Evolutionary conservation across 495 filamentous ascomycete genomes (phyloP).

Genomic region (Penicillium bovifimosum): DNA sequence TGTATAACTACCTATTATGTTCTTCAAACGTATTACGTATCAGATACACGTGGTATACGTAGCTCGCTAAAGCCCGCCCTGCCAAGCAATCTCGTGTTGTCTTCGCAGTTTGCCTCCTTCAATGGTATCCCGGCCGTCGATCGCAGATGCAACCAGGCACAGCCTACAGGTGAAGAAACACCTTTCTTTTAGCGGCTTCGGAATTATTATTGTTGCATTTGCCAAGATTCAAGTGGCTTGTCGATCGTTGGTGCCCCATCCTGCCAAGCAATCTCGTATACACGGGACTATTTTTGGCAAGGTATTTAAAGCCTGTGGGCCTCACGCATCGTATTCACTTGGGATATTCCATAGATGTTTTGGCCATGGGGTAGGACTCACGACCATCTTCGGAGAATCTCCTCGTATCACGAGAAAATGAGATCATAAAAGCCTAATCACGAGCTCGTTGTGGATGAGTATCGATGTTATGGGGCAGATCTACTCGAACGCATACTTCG

Average conservation of each 20-base stretch:
- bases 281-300: constrained; percentile 10
- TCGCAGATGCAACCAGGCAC: constrained; percentile 1
- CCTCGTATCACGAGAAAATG: constrained; percentile 7
- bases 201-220: too few relatives aligned
- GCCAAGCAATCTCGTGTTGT: constrained; percentile 12
- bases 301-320: background rate
- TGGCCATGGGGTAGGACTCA: constrained; percentile 5
- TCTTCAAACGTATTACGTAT: too few relatives aligned
- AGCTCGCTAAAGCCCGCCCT: background rate
- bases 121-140: constrained; percentile 6
- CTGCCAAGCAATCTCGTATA: too few relatives aligned
- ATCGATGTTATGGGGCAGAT: background rate
- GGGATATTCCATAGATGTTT: background rate
- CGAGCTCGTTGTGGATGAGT: background rate
- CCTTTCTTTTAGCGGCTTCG: too few relatives aligned
- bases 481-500: too few relatives aligned
- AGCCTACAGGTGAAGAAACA: background rate
- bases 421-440: constrained; percentile 1
- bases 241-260: too few relatives aligned
- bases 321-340: constrained; percentile 6
- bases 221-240: too few relatives aligned
- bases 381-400: constrained; percentile 1
- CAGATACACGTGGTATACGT: too few relatives aligned
- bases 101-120: background rate
- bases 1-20: too few relatives aligned